These are phyloP conservation scores for Sporothrix inflata DNA, from an alignment of 2,329 filamentous ascomycete species.

Conservation along the genomic window DNA sequence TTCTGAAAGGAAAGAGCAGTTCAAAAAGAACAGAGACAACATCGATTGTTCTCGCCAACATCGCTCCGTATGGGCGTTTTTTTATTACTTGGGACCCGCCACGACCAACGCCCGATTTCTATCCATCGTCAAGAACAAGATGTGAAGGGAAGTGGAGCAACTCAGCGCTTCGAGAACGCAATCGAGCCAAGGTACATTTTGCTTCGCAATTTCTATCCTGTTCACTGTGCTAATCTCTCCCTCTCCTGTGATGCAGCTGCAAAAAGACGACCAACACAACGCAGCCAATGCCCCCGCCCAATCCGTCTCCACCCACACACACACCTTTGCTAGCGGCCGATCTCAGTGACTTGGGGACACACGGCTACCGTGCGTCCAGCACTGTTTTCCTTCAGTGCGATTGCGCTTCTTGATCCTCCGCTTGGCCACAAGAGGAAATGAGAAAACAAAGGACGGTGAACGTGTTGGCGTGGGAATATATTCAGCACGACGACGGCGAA, in stretches of 20 bases:
- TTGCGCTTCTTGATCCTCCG: constrained; percentile 13
- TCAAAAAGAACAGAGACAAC: not conserved
- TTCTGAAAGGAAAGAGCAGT: not conserved
- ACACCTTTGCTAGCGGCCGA: constrained; percentile 3
- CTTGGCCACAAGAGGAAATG: constrained; percentile 7
- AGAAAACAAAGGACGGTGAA: constrained; percentile 9
- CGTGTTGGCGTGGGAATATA: not conserved
- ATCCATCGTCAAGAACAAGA: not conserved
- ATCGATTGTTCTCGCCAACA: not conserved
- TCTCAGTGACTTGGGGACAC: not conserved
- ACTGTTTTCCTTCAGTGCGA: not conserved
- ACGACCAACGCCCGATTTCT: not conserved
- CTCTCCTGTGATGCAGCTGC: not conserved
- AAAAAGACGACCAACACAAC: not conserved
- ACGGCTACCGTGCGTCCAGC: constrained; percentile 5
- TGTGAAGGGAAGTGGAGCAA: constrained; percentile 11
- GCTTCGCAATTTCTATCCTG: not conserved
- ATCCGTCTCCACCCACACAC: not conserved
- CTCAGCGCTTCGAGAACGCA: not conserved
- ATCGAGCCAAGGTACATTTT: not conserved
- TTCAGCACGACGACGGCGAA: not conserved
- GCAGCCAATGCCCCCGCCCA: not conserved
- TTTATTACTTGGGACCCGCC: not conserved
- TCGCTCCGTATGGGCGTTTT: not conserved
- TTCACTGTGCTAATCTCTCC: not conserved